Conservation (phyloP, 2,329 filamentous ascomycete genomes). For the Aspergillus aculeatinus region DNA sequence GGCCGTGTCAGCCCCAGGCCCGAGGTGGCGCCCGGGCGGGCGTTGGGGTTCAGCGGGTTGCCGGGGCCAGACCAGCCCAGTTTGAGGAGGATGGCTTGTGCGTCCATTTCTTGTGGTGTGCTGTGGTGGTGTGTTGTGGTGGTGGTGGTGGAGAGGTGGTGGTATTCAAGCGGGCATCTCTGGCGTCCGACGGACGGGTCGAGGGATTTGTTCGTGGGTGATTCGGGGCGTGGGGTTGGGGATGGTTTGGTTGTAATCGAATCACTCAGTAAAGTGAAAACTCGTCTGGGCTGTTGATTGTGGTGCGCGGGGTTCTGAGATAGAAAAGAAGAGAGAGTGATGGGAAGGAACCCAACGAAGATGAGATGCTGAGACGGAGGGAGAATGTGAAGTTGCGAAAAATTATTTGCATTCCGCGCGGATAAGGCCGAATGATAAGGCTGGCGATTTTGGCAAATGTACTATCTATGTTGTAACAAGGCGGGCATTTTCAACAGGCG, state of each 20-base stretch:
- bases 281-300: too few species aligned
- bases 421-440: neutral
- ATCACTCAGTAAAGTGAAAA: too few species aligned
- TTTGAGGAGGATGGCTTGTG: constrained; percentile 74
- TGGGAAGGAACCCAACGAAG: too few species aligned
- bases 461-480: neutral
- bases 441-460: neutral
- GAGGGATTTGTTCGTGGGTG: too few species aligned
- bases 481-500: neutral
- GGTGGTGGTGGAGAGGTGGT: neutral
- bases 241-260: neutral
- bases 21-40: constrained; percentile 53
- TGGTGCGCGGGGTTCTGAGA: too few species aligned
- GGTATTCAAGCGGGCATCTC: neutral
- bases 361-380: neutral
- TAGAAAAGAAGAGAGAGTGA: too few species aligned
- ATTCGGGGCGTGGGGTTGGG: neutral
- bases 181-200: neutral
- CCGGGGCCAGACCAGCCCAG: constrained; percentile 91
- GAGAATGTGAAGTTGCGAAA: neutral
- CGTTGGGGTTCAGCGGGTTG: constrained; percentile 75
- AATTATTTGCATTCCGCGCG: neutral
- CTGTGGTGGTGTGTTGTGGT: too few species aligned
- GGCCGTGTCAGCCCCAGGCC: constrained; percentile 77
- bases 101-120: constrained; percentile 63